Evolutionary conservation across 441 rosid genomes (phyloP).

Genomic region (Mallotus japonicus): DNA sequence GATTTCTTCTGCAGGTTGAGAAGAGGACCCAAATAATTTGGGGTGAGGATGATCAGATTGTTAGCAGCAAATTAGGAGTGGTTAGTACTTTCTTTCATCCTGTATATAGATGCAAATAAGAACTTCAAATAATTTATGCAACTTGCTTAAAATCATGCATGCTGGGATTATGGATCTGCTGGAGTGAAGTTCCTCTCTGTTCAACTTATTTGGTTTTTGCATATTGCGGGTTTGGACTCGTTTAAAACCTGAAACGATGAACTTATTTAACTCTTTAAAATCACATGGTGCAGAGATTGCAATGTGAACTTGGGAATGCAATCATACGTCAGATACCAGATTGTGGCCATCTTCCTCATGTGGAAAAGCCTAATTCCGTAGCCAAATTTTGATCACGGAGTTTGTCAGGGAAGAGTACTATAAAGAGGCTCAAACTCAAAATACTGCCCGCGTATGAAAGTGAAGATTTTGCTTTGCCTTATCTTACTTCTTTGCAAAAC

Average conservation of each 20-base stretch:
- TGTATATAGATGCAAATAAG: too few relatives aligned
- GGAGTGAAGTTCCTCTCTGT: neutral
- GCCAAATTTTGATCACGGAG: constrained; percentile 57
- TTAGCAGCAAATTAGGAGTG: constrained; percentile 69
- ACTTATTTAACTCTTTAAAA: neutral
- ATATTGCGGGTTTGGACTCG: too few relatives aligned
- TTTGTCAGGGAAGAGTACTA: constrained; percentile 46
- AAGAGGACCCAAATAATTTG: constrained; percentile 72
- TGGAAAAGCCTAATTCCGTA: constrained; percentile 57
- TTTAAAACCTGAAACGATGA: neutral
- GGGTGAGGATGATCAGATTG: constrained; percentile 80
- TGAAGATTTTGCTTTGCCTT: constrained; percentile 3
- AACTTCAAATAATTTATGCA: too few relatives aligned
- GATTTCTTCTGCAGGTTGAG: constrained; percentile 43
- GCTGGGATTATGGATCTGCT: neutral
- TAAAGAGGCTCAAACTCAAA: constrained; percentile 29
- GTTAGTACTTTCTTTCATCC: constrained; percentile 34
- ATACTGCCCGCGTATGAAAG: constrained; percentile 21
- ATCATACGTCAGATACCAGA: constrained; percentile 58
- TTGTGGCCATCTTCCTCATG: constrained; percentile 86
- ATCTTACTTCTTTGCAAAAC: neutral
- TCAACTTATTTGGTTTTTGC: too few relatives aligned
- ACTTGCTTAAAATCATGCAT: too few relatives aligned
- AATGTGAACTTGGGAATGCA: constrained; percentile 60
- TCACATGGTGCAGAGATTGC: constrained; percentile 54